Conservation (phyloP, 2,329 filamentous ascomycete species). For the Penicillium fuscoglaucum region DNA sequence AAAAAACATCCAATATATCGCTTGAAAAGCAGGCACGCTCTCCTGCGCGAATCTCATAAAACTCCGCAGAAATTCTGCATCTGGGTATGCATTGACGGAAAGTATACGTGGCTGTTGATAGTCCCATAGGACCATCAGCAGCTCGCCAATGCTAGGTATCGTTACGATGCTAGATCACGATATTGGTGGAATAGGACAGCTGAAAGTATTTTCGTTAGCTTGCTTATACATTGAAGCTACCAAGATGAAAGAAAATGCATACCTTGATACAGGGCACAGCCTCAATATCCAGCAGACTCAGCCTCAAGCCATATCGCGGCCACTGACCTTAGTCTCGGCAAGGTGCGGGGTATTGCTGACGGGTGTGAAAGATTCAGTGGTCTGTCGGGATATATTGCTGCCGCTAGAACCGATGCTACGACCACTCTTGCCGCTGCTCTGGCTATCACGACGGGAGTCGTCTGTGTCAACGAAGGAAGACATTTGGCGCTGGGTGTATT, state of each 20-base stretch:
- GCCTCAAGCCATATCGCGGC: slow-evolving; percentile 3
- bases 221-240: no score
- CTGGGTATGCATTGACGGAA: slow-evolving; percentile 4
- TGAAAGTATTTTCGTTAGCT: neutral
- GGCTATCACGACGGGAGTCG: slow-evolving; percentile 19
- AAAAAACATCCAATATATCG: slow-evolving; percentile 17
- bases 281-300: slow-evolving; percentile 13
- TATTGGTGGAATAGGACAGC: neutral
- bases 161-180: slow-evolving; percentile 6
- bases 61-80: slow-evolving; percentile 17
- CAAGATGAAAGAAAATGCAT: neutral
- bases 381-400: slow-evolving; percentile 19
- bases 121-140: neutral
- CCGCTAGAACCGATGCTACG: slow-evolving; percentile 25
- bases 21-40: slow-evolving; percentile 22
- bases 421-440: slow-evolving; percentile 33
- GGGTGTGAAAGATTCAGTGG: slow-evolving; percentile 21
- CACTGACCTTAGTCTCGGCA: neutral
- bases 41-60: slow-evolving; percentile 8
- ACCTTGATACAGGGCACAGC: slow-evolving; percentile 1
- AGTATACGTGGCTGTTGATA: neutral
- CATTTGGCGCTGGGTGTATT: slow-evolving; percentile 42
- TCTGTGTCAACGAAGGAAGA: slow-evolving; percentile 34
- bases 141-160: slow-evolving; percentile 8
- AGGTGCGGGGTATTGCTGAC: slow-evolving; percentile 13